Evolutionary conservation across 768 basidiomycete species (phyloP).

Genomic region (Serendipita sp.): DNA sequence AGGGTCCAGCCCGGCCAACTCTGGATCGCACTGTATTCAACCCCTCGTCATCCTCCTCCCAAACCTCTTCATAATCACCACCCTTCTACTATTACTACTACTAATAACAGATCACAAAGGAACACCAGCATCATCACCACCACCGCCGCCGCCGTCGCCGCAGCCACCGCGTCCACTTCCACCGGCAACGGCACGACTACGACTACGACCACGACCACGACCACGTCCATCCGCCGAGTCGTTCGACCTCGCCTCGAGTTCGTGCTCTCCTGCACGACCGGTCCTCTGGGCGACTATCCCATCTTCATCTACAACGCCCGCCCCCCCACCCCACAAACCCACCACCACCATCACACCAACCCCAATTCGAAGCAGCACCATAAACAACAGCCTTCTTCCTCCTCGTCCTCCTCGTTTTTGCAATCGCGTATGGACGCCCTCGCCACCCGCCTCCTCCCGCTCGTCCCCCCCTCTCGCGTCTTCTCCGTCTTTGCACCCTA

Average conservation of each 20-base stretch:
- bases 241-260: neutral
- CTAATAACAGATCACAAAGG: too few relatives aligned
- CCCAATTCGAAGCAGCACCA: neutral
- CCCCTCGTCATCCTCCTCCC: too few relatives aligned
- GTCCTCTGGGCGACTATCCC: neutral
- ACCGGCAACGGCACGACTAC: neutral
- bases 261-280: neutral
- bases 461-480: neutral
- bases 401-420: neutral
- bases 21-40: neutral
- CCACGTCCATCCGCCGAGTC: too few relatives aligned
- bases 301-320: constrained; percentile 6
- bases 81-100: too few relatives aligned
- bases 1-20: neutral
- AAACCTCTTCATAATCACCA: too few relatives aligned
- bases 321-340: too few relatives aligned
- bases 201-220: too few relatives aligned
- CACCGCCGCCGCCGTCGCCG: neutral
- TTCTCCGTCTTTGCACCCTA: neutral
- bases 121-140: too few relatives aligned
- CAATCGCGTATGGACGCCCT: neutral
- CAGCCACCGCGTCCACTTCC: neutral
- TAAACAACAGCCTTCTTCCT: neutral
- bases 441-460: neutral
- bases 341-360: too few relatives aligned